These are phyloP conservation scores for Phaffia tasmanica DNA, from an alignment of 768 basidiomycete species.

Conservation along the genomic window DNA sequence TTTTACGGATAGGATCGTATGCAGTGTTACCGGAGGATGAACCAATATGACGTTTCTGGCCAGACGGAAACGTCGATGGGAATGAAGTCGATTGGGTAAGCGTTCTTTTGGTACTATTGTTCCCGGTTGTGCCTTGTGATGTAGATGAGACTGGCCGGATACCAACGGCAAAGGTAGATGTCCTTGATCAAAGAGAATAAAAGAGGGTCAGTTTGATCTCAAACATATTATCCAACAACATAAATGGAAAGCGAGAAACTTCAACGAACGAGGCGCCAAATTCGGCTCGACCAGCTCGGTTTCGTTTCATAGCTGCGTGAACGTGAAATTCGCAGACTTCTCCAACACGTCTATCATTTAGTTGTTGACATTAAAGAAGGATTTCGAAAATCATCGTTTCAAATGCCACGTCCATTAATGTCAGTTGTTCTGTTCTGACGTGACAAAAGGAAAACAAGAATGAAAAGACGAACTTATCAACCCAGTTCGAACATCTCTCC, in stretches of 20 bases:
- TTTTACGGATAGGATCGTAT: conserved; percentile 31
- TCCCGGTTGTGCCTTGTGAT: neutral
- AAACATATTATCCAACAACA: neutral
- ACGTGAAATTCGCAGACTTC: conserved; percentile 89
- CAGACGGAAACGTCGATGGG: conserved; percentile 6
- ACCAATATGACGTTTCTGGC: neutral
- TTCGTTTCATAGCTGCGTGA: conserved; percentile 62
- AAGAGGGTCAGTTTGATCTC: neutral
- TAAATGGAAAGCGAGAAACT: neutral
- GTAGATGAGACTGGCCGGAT: conserved; percentile 3
- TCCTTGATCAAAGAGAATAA: conserved; percentile 24
- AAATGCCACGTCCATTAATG: neutral
- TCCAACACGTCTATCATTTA: conserved; percentile 49
- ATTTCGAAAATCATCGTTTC: no score
- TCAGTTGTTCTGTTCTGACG: neutral
- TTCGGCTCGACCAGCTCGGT: conserved; percentile 68
- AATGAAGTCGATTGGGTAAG: neutral
- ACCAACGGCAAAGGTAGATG: conserved; percentile 31
- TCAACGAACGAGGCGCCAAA: conserved; percentile 63
- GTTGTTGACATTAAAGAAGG: conserved; percentile 2
- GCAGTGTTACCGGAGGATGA: conserved; percentile 4
- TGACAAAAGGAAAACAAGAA: neutral
- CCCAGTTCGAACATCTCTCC: conserved; percentile 73
- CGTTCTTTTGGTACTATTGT: neutral
- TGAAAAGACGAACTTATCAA: conserved; percentile 46